Conservation (phyloP, 768 basidiomycete species). For the Rhizopogon vinicolor region DNA sequence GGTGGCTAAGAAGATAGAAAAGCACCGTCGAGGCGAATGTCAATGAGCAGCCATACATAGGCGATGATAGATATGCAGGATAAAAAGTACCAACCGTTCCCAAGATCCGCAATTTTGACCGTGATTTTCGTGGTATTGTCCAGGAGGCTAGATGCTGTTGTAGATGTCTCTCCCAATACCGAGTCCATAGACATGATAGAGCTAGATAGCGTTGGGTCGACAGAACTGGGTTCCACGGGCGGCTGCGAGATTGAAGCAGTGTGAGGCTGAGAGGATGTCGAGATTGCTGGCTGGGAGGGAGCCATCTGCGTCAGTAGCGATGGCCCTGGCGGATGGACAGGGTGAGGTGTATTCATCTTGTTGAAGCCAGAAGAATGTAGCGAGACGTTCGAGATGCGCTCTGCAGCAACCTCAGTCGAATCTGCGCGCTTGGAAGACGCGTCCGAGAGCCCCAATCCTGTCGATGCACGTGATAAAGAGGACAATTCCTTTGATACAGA, state of each 20-base stretch:
- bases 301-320: constrained; percentile 74
- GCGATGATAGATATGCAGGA: background rate
- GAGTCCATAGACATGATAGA: constrained; percentile 25
- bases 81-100: constrained; percentile 64
- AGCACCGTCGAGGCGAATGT: constrained; percentile 4
- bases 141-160: constrained; percentile 21
- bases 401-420: constrained; percentile 41
- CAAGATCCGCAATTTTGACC: constrained; percentile 98
- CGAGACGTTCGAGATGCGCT: constrained; percentile 46
- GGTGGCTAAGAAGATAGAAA: constrained; percentile 41
- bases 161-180: constrained; percentile 19
- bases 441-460: constrained; percentile 10
- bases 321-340: constrained; percentile 47
- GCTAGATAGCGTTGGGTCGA: constrained; percentile 21
- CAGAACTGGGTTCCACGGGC: constrained; percentile 12
- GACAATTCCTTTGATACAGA: constrained; percentile 18
- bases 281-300: constrained; percentile 23
- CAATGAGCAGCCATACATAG: background rate
- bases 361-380: constrained; percentile 34
- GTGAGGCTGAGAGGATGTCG: constrained; percentile 21
- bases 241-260: constrained; percentile 17
- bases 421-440: constrained; percentile 21
- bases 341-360: constrained; percentile 32
- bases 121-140: constrained; percentile 70
- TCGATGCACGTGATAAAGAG: constrained; percentile 12